Percentiles rank a stretch among this genome's conserved stretches.
Conservation (phyloP, 306 rosid genomes). For the Quercus bicolor region DNA sequence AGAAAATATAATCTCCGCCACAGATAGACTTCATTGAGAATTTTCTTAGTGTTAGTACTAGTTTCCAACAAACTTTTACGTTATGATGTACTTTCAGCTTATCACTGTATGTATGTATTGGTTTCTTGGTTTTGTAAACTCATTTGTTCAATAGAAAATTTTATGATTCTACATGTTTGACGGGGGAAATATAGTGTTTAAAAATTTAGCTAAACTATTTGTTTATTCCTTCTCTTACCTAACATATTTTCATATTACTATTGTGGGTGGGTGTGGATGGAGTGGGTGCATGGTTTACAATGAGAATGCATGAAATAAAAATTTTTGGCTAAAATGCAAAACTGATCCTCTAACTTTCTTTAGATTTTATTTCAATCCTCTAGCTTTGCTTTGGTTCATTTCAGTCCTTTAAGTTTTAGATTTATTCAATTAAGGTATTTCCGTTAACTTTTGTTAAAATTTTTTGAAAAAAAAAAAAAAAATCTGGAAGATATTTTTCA, state of each 20-base stretch:
- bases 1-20: slow-evolving; percentile 55
- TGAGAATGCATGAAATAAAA: neutral
- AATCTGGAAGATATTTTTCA: too few relatives aligned
- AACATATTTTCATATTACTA: neutral
- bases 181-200: too few relatives aligned
- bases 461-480: too few relatives aligned
- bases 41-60: neutral
- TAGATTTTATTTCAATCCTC: too few relatives aligned
- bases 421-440: too few relatives aligned
- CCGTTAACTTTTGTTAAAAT: too few relatives aligned
- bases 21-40: slow-evolving; percentile 23
- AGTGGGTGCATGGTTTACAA: neutral
- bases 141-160: too few relatives aligned
- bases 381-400: too few relatives aligned
- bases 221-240: too few relatives aligned
- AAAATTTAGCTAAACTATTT: too few relatives aligned
- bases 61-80: slow-evolving; percentile 5
- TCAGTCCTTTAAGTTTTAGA: too few relatives aligned
- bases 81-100: neutral
- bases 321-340: neutral
- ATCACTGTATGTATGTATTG: neutral
- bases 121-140: neutral
- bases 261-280: neutral
- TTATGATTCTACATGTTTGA: neutral
- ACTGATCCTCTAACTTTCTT: too few relatives aligned